Evolutionary conservation across 139 green algal genomes (phyloP), one percentile per base, ranked within the genome.

Genomic region (Chlamydomonas urium): DNA sequence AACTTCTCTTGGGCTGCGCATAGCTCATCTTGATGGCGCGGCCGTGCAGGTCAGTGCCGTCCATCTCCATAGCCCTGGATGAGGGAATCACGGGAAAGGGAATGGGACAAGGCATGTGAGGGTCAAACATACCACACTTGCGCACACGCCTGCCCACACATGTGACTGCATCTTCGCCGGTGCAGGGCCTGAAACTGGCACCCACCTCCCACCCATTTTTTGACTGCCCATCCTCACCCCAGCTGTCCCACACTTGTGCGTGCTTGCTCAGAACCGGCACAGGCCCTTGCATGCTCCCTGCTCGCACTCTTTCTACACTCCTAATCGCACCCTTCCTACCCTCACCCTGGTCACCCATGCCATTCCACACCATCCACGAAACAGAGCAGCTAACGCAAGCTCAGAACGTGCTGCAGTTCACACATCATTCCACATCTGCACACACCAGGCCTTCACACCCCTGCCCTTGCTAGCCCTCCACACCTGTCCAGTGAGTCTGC

Each of bases 1-100:
- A 69, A 14, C 21, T 58, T 2, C 21, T 42, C 36, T 45, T 71
- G 24, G 84, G 84, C 74, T 93, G 87, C 0, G 87, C 91, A 71
- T 92, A 95, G 42, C 81, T 85, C 19, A 96, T 78, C 48, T 79
- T 82, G 19, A 96, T 83, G 2, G 59, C 76, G 19, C 90, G 80
- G 0, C 89, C 89, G 34, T 83, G 47, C 10, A 96, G 38, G 17
- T 72, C 28, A 0, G 69, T 81, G 2, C 86, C 86, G 73, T 93
- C 72, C 42, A 92, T 58, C 4, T 34, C 59, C 31, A 95, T 69
- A 0, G 91, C 90, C 53, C 80, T 82, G 73, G 69, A 35, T 38
- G 21, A 65, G 47, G 28, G 57, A 21, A 63, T 33, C 24, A 63
- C 6, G 26, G n/a, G 53, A 34, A 8, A 63, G 42, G 10, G 42